These are phyloP conservation scores for Sphaerulina populicola DNA, from an alignment of 2,329 filamentous ascomycete genomes.

Conservation along the genomic window DNA sequence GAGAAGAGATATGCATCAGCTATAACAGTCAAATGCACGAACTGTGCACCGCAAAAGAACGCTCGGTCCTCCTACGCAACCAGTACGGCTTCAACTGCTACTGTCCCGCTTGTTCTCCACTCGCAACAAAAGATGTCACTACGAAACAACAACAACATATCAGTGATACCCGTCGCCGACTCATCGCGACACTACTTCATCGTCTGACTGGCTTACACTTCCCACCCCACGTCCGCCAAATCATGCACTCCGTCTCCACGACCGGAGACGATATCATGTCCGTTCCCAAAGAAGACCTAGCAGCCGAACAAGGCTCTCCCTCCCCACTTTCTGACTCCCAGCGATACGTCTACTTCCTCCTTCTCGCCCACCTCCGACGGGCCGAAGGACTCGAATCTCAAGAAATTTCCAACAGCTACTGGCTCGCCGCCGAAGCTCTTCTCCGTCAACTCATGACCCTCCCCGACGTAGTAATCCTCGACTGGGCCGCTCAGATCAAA, in stretches of 20 bases:
- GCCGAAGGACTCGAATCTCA: constrained; percentile 8
- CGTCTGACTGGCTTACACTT: constrained; percentile 1
- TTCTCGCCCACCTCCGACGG: constrained; percentile 5
- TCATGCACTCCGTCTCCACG: not conserved
- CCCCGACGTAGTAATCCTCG: constrained; percentile 6
- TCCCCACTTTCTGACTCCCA: not conserved
- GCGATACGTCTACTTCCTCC: not conserved
- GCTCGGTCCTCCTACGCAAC: constrained; percentile 4
- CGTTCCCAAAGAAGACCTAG: not conserved
- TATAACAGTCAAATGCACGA: constrained; percentile 13
- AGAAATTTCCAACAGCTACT: constrained; percentile 6
- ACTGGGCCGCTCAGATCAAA: constrained; percentile 6
- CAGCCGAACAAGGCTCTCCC: not conserved
- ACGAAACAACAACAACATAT: not conserved
- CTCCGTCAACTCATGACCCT: constrained; percentile 8
- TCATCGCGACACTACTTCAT: not conserved
- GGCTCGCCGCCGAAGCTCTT: constrained; percentile 10
- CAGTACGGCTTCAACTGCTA: constrained; percentile 14
- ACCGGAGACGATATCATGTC: not conserved
- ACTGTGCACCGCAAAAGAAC: constrained; percentile 8
- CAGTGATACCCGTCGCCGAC: not conserved
- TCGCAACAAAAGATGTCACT: not conserved
- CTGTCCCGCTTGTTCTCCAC: not conserved
- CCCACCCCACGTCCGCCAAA: not conserved
- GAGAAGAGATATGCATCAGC: constrained; percentile 11